Base-by-base conservation (phyloP, 352 stramenopile species). In the Globisporangium alternatum region DNA sequence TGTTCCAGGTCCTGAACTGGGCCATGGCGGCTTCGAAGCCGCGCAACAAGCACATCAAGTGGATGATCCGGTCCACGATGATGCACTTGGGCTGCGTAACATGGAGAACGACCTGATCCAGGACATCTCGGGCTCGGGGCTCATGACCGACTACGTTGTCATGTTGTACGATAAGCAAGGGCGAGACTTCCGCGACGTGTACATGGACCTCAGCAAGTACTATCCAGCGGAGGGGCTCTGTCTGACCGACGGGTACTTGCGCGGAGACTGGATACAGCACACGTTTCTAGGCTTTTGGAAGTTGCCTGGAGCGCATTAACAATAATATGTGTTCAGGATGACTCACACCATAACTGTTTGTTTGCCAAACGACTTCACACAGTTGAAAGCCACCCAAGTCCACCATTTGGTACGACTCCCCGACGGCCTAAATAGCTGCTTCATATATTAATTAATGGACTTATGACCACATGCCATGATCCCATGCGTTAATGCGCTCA, bases 1-100 rank as follows among this genome's bases (percentile, higher is more conserved):
- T 60, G 35, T 70, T 63, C 41, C 65, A 70, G 60, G 35, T 70
- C 25, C 65, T 70, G 10, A 70, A 70, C 44, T 70, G 65, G 65
- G 65, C 53, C 25, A 70, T 70, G 65, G 45, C 39, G 9, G 57
- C 59, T 5, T 8, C 44, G 1, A 31, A 45, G 19, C 52, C 59
- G 19, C 65, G 58, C 43, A 70, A 64, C 37, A 33, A 33, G 5
- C 59, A 70, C 57, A 56, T 70, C 45, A 64, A 67, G 19, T 47
- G 53, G 59, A 8, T 70, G 0, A 44, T 70, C 5, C 1, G 17
- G 10, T 35, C 28, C 1, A 6, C 65, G 13, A 62, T 70, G 65
- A 49, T 49, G 31, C 59, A 60, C n/a, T 70, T 13, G 65, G 65
- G 0, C 6, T 70, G 22, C 33, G 59, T 0, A 58, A 70, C 22